Percentiles rank a stretch among this genome's conserved stretches.
Conservation (phyloP, 192 early-diverging fungal genomes). For the Lobosporangium transversale region DNA sequence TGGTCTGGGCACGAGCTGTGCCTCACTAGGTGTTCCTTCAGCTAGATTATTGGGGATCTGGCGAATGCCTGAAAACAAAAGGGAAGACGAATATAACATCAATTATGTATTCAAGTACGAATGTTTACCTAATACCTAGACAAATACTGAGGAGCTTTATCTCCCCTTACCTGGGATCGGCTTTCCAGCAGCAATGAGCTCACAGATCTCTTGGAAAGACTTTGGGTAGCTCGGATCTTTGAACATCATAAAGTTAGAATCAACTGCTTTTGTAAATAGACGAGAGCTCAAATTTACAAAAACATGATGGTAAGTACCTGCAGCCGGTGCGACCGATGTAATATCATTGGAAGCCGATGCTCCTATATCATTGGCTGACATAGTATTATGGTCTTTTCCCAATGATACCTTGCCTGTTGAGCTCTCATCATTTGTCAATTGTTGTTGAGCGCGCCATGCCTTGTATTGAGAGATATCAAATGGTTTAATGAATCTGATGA, state of each 20-base stretch:
- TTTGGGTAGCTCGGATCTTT: slow-evolving; percentile 46
- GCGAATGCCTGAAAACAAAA: slow-evolving; percentile 35
- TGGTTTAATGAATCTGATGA: slow-evolving; percentile 28
- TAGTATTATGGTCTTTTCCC: not conserved
- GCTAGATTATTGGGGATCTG: slow-evolving; percentile 53
- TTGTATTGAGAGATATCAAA: slow-evolving; percentile 32
- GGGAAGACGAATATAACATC: not conserved
- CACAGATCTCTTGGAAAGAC: slow-evolving; percentile 56
- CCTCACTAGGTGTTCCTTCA: slow-evolving; percentile 45
- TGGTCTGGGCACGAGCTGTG: slow-evolving; percentile 30
- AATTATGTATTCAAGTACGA: too few relatives aligned
- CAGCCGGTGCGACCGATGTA: not conserved
- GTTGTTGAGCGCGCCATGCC: slow-evolving; percentile 19
- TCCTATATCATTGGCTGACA: not conserved
- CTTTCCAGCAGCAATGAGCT: slow-evolving; percentile 50
- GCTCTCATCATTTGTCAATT: not conserved
- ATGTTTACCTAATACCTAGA: too few relatives aligned
- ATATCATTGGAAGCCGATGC: not conserved
- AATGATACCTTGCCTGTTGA: not conserved
- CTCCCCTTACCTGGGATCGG: slow-evolving; percentile 47
- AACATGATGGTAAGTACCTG: not conserved
- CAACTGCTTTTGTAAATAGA: not conserved
- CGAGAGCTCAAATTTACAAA: not conserved
- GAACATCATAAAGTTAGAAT: not conserved
- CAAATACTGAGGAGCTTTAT: too few relatives aligned